Percentiles rank a stretch among this genome's conserved stretches.
These are phyloP conservation scores for Penstemon barbatus DNA, from an alignment of 257 asterid species.

Conservation along the genomic window DNA sequence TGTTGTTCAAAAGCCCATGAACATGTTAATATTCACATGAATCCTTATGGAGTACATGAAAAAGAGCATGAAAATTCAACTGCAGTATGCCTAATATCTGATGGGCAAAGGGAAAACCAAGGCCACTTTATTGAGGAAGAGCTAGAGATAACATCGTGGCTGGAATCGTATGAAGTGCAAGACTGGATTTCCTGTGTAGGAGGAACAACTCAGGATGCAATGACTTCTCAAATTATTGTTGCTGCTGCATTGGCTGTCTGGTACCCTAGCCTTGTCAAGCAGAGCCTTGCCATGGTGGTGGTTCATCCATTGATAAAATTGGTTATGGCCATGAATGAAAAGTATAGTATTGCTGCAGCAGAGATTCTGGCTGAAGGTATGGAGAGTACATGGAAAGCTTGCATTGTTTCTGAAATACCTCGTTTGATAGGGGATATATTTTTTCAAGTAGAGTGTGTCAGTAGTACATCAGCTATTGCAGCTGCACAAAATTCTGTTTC, in stretches of 20 bases:
- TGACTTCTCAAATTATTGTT: conserved; percentile 88
- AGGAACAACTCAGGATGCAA: conserved; percentile 93
- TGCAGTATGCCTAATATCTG: conserved; percentile 28
- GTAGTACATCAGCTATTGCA: conserved; percentile 54
- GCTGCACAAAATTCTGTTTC: conserved; percentile 43
- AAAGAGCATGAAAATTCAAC: conserved; percentile 37
- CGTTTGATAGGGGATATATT: conserved; percentile 82
- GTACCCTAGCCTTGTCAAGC: conserved; percentile 90
- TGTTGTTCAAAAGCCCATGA: conserved; percentile 41
- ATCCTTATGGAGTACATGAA: conserved; percentile 41
- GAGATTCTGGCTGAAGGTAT: conserved; percentile 98
- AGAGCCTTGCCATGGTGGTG: conserved; percentile 55
- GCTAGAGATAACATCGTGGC: conserved; percentile 66
- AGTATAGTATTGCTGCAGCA: conserved; percentile 87
- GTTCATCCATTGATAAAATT: conserved; percentile 79
- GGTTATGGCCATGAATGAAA: conserved; percentile 91
- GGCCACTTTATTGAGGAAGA: conserved; percentile 53
- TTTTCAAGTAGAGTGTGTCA: conserved; percentile 95
- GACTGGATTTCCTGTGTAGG: conserved; percentile 94
- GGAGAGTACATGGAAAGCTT: conserved; percentile 88
- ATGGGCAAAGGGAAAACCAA: conserved; percentile 35
- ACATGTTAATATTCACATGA: conserved; percentile 28
- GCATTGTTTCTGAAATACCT: conserved; percentile 76
- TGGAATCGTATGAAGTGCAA: conserved; percentile 85
- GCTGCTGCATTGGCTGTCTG: conserved; percentile 97